phyloP scores from a whole-genome alignment of 805 yeast species.

The Maudiozyma saulgeensis region DNA sequence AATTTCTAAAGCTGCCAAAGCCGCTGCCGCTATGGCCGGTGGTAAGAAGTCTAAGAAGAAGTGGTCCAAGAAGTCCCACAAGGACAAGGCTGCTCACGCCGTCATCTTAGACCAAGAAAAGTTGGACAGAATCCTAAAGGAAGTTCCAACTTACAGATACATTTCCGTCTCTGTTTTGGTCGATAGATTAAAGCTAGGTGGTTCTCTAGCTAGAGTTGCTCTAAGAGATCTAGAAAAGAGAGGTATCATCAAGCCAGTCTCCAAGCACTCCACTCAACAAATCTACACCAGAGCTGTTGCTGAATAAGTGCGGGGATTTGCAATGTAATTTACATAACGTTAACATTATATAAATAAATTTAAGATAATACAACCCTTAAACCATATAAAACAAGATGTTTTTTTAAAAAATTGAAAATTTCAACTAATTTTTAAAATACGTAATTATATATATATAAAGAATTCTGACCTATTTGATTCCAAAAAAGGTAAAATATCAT shows the following conservation, averaged over 20 bases:
- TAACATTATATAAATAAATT: slow-evolving; percentile 1
- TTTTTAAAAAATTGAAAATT: no score
- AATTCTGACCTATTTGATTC: neutral
- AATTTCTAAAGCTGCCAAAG: slow-evolving; percentile 99
- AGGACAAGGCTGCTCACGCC: slow-evolving; percentile 99
- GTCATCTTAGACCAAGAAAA: slow-evolving; percentile 96
- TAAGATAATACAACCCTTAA: neutral
- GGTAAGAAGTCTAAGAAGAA: slow-evolving; percentile 99
- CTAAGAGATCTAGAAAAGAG: slow-evolving; percentile 89
- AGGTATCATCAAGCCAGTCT: slow-evolving; percentile 90
- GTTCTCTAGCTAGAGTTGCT: slow-evolving; percentile 98
- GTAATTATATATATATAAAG: neutral
- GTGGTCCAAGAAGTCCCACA: slow-evolving; percentile 99
- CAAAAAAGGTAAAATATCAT: neutral
- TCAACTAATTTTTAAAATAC: no score
- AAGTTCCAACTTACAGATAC: slow-evolving; percentile 97
- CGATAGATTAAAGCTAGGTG: slow-evolving; percentile 98
- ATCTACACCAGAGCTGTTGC: slow-evolving; percentile 83
- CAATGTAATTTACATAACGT: slow-evolving; percentile 4
- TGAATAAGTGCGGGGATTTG: slow-evolving; percentile 34
- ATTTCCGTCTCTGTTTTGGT: slow-evolving; percentile 97
- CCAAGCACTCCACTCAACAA: slow-evolving; percentile 92
- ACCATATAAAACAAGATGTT: neutral
- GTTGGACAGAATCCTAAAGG: slow-evolving; percentile 98
- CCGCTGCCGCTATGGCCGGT: slow-evolving; percentile 99